A percentile compares a stretch with the other conserved stretches of the same genome.
Evolutionary conservation across 306 rosid species (phyloP).

Genomic region (Prunus mira): DNA sequence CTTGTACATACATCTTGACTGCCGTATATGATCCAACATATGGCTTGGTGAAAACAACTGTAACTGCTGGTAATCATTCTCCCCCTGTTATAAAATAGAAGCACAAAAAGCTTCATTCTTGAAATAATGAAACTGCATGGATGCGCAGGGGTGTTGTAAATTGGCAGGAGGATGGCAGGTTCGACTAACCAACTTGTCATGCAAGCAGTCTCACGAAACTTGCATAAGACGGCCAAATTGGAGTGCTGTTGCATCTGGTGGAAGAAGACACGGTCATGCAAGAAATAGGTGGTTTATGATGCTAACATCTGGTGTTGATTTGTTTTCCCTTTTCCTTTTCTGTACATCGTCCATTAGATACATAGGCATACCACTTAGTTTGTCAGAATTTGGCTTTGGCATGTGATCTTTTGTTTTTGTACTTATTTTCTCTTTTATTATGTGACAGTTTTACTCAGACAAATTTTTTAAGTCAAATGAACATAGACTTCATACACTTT

Average conservation of each 20-base stretch:
- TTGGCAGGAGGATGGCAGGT: constrained; percentile 25
- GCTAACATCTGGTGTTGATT: constrained; percentile 15
- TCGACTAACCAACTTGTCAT: constrained; percentile 10
- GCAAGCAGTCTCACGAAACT: not conserved
- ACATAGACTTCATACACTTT: too few species aligned
- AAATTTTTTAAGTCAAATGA: too few species aligned
- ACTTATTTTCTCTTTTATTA: not conserved
- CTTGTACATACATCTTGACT: constrained; percentile 24
- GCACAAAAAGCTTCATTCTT: not conserved
- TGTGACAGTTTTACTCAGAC: not conserved
- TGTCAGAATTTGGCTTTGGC: not conserved
- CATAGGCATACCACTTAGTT: not conserved
- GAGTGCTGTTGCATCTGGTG: constrained; percentile 26
- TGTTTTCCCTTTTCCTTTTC: not conserved
- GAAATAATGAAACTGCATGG: not conserved
- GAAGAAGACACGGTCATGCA: constrained; percentile 4
- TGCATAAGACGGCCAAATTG: constrained; percentile 14
- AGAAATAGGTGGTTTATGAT: constrained; percentile 19
- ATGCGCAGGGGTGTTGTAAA: constrained; percentile 45
- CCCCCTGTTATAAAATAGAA: not conserved
- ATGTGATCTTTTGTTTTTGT: not conserved
- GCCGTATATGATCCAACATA: constrained; percentile 17
- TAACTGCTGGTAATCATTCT: constrained; percentile 41
- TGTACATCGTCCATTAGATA: not conserved
- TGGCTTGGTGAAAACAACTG: constrained; percentile 25